Base-by-base conservation (phyloP, 2,329 filamentous ascomycete species). In the Helicocarpus griseus region DNA sequence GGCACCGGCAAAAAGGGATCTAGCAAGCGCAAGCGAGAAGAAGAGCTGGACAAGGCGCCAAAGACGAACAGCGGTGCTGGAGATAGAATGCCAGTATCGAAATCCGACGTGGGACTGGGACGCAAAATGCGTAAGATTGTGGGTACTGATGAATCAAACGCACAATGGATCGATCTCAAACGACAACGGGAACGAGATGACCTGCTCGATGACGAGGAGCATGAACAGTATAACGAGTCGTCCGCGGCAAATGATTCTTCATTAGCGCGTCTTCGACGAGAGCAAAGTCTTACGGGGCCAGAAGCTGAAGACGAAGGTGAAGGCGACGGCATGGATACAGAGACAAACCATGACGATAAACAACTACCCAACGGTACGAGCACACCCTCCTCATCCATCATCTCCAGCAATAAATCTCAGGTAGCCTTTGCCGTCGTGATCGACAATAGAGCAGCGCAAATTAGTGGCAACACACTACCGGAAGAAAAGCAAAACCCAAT, bases 1-100 rank as follows among this genome's bases (percentile, higher is more conserved):
- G 59, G 65, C 40, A 58, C 64, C 29, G 9, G 28, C 8, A 22
- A 50, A 50, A 47, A 35, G 21, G 17, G 48, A 13, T 53, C 56
- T 17, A 65, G 67, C 33, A 75, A 74, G 58, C 66, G 73, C 45
- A 76, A 76, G 59, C 62, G 57, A 46, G 61, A 64, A 45, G 62
- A 70, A 50, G 60, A 61, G 28, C 58, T 69, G 66, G 53, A 77
- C 62, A 60, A 82, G 38, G 58, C 64, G 44, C 63, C 67, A 61
- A 70, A 71, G 54, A 60, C 67, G 43, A 75, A 73, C 60, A 77
- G 71, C 47, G 81, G 81, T 52, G 80, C 80, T 1, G 81, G 81
- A 56, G 74, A 77, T 57, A 67, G 66, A 31, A 73, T 80, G 9
- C 66, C 71, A 2, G 63, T 69, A n/a, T 63, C 64, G 4, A 69